Evolutionary conservation across 139 green algal species (phyloP).

Genomic region (Chlamydomonas schloesseri): DNA sequence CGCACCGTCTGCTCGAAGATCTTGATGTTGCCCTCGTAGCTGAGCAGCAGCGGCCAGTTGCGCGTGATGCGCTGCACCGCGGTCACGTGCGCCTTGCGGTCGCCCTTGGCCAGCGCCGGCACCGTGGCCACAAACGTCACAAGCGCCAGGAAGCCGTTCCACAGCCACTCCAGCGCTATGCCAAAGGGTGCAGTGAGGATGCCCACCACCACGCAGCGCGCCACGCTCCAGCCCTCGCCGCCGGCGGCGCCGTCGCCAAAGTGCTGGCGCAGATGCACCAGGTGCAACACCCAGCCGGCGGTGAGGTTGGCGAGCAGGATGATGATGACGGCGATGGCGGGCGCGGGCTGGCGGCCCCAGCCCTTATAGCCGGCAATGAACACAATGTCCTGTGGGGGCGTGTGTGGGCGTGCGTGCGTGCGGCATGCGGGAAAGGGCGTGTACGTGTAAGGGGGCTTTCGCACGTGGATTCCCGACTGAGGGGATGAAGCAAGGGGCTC

Average conservation of each 20-base stretch:
- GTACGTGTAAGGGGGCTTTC: no score
- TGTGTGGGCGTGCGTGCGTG: neutral
- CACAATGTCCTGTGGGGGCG: neutral
- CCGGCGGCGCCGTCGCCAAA: neutral
- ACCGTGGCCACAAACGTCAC: neutral
- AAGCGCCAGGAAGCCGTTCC: neutral
- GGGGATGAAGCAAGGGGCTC: no score
- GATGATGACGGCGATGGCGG: neutral
- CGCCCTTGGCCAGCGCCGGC: no score
- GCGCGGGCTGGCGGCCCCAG: neutral
- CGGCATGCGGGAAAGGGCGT: no score
- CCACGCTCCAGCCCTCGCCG: neutral
- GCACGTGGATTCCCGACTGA: no score
- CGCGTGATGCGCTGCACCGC: neutral
- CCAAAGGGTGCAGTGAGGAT: neutral
- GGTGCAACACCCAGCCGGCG: neutral
- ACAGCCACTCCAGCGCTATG: neutral
- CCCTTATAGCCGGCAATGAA: neutral
- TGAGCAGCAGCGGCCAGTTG: neutral
- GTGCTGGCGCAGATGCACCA: neutral
- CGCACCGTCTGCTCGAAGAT: neutral
- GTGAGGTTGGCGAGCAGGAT: neutral
- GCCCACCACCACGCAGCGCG: neutral
- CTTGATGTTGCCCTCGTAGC: neutral
- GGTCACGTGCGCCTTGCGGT: no score